Conservation (phyloP, 2,329 filamentous ascomycete genomes). For the Coniochaeta sp. region DNA sequence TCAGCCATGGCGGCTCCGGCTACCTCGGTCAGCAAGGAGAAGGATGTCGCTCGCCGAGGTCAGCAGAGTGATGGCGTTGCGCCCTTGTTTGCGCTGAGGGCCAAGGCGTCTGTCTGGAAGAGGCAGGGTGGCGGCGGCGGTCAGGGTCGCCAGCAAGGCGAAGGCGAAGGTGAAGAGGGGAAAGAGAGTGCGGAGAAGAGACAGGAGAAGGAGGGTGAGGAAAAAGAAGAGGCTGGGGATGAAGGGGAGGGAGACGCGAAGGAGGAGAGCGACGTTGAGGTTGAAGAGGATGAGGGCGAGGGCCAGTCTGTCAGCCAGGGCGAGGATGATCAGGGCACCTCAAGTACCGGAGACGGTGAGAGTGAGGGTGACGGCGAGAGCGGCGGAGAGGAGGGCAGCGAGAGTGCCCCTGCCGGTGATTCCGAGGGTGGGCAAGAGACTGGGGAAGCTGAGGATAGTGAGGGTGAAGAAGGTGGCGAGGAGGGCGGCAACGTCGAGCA, state of each 20-base stretch:
- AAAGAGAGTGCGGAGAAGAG: not conserved
- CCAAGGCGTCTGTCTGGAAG: not conserved
- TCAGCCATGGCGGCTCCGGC: slow-evolving; percentile 3
- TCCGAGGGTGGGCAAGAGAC: not conserved
- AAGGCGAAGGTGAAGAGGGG: not conserved
- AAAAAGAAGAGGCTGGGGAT: not conserved
- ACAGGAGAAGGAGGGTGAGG: not conserved
- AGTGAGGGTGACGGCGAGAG: not conserved
- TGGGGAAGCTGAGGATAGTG: not conserved
- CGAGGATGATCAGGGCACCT: not conserved
- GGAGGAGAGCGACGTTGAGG: not conserved
- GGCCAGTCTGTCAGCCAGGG: not conserved
- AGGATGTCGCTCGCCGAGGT: not conserved
- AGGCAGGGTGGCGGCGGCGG: not conserved
- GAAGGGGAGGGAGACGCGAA: not conserved
- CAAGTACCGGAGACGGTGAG: not conserved
- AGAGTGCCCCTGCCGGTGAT: not conserved
- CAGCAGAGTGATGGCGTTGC: not conserved
- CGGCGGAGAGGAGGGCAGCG: not conserved
- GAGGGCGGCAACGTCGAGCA: not conserved
- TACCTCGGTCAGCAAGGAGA: not conserved
- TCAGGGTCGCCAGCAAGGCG: not conserved
- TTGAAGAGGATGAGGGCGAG: not conserved
- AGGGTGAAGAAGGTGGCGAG: not conserved
- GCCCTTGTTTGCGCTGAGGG: not conserved